These are phyloP conservation scores for Acanthochlamys bracteata DNA, from an alignment of 106 monocot genomes.

Conservation along the genomic window DNA sequence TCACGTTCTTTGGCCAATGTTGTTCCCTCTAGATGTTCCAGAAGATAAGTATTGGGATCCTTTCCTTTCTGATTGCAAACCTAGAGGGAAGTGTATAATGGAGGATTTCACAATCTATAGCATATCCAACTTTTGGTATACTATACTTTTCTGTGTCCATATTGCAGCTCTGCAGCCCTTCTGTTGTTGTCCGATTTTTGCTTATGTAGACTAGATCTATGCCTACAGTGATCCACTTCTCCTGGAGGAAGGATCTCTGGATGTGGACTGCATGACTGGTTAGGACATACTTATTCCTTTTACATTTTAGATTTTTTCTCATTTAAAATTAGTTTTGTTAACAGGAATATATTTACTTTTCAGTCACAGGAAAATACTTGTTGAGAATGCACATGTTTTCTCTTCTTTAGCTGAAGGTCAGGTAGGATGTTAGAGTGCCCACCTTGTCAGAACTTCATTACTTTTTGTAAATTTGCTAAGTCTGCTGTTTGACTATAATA, in stretches of 20 bases:
- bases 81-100: conserved; percentile 99
- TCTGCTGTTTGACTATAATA: not conserved
- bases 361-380: too few species aligned
- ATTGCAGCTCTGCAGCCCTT: not conserved
- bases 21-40: conserved; percentile 79
- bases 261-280: conserved; percentile 98
- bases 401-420: conserved; percentile 80
- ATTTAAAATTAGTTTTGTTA: too few species aligned
- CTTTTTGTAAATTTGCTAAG: not conserved
- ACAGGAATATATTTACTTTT: too few species aligned
- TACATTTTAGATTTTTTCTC: too few species aligned
- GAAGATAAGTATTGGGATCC: conserved; percentile 86
- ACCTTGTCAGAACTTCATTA: not conserved
- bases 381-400: conserved; percentile 68
- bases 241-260: conserved; percentile 69
- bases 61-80: conserved; percentile 97
- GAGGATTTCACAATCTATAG: conserved; percentile 91
- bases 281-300: too few species aligned
- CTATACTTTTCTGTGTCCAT: not conserved
- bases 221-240: conserved; percentile 85
- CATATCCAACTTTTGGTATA: not conserved
- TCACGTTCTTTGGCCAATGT: not conserved
- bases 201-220: conserved; percentile 76
- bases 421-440: conserved; percentile 22
- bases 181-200: not conserved